Conservation (phyloP, 2,329 filamentous ascomycete species). For the Aotearoamyces nothofagi region DNA sequence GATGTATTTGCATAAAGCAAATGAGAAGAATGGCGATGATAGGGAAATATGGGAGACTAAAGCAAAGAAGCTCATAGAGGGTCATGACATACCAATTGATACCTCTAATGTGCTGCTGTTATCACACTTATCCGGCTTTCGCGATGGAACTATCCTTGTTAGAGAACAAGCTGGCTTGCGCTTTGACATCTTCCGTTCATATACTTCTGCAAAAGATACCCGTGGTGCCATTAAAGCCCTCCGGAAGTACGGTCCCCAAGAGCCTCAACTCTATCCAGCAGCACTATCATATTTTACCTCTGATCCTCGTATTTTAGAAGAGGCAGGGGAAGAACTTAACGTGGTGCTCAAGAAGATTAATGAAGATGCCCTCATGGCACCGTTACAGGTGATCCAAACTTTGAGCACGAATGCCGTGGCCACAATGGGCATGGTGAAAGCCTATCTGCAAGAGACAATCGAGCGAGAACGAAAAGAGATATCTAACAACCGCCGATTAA, state of each 20-base stretch:
- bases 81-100: slow-evolving; percentile 70
- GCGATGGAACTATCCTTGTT: slow-evolving; percentile 79
- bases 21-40: slow-evolving; percentile 53
- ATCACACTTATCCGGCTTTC: slow-evolving; percentile 82
- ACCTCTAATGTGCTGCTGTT: slow-evolving; percentile 88
- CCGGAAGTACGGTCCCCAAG: slow-evolving; percentile 78
- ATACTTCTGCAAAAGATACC: slow-evolving; percentile 85
- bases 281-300: slow-evolving; percentile 90
- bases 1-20: slow-evolving; percentile 90
- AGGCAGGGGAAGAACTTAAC: slow-evolving; percentile 77
- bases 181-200: slow-evolving; percentile 94
- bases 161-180: slow-evolving; percentile 84
- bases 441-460: slow-evolving; percentile 80
- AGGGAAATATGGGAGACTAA: slow-evolving; percentile 78
- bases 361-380: slow-evolving; percentile 82
- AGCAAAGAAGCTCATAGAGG: slow-evolving; percentile 77
- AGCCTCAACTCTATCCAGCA: slow-evolving; percentile 83
- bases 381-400: slow-evolving; percentile 90
- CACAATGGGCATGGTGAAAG: slow-evolving; percentile 95
- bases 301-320: slow-evolving; percentile 62
- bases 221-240: slow-evolving; percentile 78
- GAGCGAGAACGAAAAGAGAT: slow-evolving; percentile 81
- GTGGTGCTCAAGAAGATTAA: slow-evolving; percentile 75
- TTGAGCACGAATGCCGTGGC: slow-evolving; percentile 67
- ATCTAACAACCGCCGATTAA: slow-evolving; percentile 60